Percentiles rank a stretch among this genome's conserved stretches.
Evolutionary conservation across 169 alveolate species (phyloP).

Genomic region (Cryptosporidium ubiquitum): DNA sequence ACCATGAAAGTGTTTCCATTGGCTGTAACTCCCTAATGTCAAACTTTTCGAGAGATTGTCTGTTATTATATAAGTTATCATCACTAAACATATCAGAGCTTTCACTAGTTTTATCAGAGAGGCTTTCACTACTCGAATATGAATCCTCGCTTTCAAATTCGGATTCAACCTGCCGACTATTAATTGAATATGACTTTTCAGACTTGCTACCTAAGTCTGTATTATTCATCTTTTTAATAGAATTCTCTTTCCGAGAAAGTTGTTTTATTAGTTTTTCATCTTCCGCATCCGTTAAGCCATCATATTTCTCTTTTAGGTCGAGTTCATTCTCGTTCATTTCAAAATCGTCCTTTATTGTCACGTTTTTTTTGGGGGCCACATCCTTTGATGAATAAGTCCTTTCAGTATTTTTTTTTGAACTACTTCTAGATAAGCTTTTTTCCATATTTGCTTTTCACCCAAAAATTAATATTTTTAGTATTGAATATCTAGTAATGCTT

Average conservation of each 20-base stretch:
- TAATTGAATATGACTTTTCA: background rate
- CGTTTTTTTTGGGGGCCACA: background rate
- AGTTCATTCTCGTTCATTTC: background rate
- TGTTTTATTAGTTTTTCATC: background rate
- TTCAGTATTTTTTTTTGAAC: background rate
- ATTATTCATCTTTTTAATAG: background rate
- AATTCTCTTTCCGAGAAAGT: conserved; percentile 3
- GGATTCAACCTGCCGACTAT: background rate
- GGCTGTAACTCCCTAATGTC: conserved; percentile 34
- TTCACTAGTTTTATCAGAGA: conserved; percentile 34
- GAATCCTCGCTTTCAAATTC: conserved; percentile 2
- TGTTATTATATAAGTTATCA: background rate
- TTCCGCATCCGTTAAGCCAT: conserved; percentile 46
- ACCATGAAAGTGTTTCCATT: conserved; percentile 67
- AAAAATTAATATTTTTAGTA: background rate
- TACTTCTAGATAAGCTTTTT: background rate
- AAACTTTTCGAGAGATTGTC: background rate
- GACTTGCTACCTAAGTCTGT: background rate
- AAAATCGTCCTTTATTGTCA: conserved; percentile 6
- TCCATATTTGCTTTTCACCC: conserved; percentile 17
- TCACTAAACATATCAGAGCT: background rate
- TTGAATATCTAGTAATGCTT: conserved; percentile 10
- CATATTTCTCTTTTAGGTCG: conserved; percentile 12
- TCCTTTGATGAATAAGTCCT: conserved; percentile 1
- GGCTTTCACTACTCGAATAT: conserved; percentile 4